phyloP scores from a whole-genome alignment of 2,329 filamentous ascomycete species.

The Colletotrichum sp. region DNA sequence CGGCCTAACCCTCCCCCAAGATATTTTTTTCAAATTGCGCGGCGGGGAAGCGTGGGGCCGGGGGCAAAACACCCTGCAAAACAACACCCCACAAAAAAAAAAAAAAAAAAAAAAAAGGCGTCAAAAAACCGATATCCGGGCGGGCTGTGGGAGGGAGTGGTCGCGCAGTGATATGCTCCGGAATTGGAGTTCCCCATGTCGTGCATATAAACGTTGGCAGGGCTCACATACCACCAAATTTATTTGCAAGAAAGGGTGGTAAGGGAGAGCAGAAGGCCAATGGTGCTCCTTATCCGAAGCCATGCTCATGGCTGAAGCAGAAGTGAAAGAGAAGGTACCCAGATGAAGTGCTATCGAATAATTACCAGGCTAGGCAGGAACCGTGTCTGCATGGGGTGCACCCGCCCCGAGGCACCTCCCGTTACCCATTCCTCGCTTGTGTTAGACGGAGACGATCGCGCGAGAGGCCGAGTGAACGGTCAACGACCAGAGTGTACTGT shows the following conservation, averaged over 20 bases:
- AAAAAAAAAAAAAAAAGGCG: not conserved
- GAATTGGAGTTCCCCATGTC: constrained; percentile 10
- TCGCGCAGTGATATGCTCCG: constrained; percentile 7
- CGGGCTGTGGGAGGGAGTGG: not conserved
- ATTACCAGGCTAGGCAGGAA: not conserved
- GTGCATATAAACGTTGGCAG: constrained; percentile 12
- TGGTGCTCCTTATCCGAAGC: not conserved
- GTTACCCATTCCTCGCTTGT: not conserved
- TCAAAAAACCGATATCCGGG: not conserved
- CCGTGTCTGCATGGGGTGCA: not conserved
- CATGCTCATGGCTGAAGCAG: not conserved
- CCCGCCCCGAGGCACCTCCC: not conserved
- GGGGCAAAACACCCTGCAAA: too few relatives aligned
- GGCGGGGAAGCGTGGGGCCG: too few relatives aligned
- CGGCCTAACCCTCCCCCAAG: too few relatives aligned
- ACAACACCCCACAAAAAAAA: too few relatives aligned
- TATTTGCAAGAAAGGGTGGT: not conserved
- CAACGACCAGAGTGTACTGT: not conserved
- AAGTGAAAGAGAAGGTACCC: not conserved
- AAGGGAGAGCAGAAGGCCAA: not conserved
- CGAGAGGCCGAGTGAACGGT: not conserved
- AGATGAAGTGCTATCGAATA: not conserved
- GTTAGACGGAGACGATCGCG: not conserved
- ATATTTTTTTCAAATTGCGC: too few relatives aligned
- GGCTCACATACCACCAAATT: not conserved